Conservation (phyloP, 257 asterid species). For the Nicotiana paniculata region DNA sequence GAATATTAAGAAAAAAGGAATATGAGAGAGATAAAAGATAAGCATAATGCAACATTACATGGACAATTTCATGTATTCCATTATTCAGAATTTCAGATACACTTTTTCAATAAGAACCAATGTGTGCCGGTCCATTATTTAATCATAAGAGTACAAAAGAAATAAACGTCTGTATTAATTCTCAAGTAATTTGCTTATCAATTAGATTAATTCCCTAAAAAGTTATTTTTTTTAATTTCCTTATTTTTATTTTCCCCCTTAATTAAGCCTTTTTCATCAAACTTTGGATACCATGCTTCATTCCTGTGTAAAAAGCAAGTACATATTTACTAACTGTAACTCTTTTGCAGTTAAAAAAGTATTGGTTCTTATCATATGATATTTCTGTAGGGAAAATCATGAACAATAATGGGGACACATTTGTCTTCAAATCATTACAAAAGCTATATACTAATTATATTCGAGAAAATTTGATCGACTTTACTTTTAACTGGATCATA, state of each 20-base stretch:
- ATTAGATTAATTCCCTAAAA: not conserved
- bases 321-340: not conserved
- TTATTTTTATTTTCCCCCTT: not conserved
- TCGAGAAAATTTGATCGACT: not conserved
- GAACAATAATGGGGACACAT: slow-evolving; percentile 35
- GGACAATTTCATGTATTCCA: not conserved
- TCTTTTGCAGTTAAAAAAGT: not conserved
- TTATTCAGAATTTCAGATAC: not conserved
- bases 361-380: not conserved
- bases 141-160: not conserved
- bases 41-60: not conserved
- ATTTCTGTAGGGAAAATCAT: slow-evolving; percentile 33
- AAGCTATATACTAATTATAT: not conserved
- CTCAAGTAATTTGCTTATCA: not conserved
- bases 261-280: not conserved
- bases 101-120: not conserved
- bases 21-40: not conserved
- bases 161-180: not conserved
- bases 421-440: slow-evolving; percentile 28
- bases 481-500: not conserved
- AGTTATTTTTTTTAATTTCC: not conserved
- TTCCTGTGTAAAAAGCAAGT: not conserved
- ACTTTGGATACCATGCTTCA: slow-evolving; percentile 8
- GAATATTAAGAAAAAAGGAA: not conserved
- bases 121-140: not conserved